phyloP scores from a whole-genome alignment of 495 filamentous ascomycete genomes.

The Neurospora sublineolata region DNA sequence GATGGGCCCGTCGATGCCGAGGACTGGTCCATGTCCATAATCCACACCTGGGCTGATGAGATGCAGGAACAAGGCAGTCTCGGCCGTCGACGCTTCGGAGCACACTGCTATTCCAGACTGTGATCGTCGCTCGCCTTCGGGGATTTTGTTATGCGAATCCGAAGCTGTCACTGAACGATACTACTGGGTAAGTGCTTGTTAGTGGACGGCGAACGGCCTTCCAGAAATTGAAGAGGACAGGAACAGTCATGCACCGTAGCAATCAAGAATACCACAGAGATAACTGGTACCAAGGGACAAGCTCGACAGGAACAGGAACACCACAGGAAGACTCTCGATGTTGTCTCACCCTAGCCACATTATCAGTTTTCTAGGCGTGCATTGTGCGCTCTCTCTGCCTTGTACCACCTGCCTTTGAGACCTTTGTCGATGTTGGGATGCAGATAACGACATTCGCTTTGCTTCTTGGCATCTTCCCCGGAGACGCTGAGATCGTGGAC shows the following conservation, averaged over 20 bases:
- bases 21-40: background rate
- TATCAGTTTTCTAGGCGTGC: background rate
- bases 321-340: background rate
- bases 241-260: background rate
- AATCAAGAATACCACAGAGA: background rate
- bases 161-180: background rate
- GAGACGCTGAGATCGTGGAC: background rate
- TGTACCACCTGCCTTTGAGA: background rate
- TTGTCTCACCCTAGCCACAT: background rate
- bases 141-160: background rate
- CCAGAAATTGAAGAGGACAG: background rate
- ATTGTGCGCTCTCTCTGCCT: background rate
- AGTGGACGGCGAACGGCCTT: background rate
- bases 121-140: background rate
- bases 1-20: background rate
- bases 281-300: background rate
- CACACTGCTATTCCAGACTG: background rate
- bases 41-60: background rate
- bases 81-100: background rate
- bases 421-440: background rate
- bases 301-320: background rate
- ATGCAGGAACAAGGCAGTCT: background rate
- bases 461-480: background rate
- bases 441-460: background rate
- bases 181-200: background rate